Percentiles rank a stretch among this genome's conserved stretches.
Evolutionary conservation across 1,139 yeast genomes (phyloP).

Genomic region (Lodderomyces parapsilosis): DNA sequence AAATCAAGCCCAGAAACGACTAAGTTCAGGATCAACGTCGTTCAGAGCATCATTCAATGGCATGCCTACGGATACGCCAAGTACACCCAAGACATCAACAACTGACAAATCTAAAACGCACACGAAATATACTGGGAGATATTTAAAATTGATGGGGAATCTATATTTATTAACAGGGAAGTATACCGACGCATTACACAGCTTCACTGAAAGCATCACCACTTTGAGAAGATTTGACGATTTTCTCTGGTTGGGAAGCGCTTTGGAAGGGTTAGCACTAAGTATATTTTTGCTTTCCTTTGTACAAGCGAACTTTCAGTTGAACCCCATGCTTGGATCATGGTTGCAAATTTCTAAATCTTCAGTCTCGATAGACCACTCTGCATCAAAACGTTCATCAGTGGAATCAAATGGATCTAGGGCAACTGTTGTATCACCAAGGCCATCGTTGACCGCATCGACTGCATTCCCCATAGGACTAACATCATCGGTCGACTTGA

Average conservation of each 20-base stretch:
- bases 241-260: conserved; percentile 82
- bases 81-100: conserved; percentile 5
- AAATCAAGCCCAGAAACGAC: conserved; percentile 48
- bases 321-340: conserved; percentile 30
- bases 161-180: conserved; percentile 80
- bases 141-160: conserved; percentile 71
- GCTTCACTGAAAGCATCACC: conserved; percentile 69
- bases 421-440: conserved; percentile 25
- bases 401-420: conserved; percentile 16
- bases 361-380: conserved; percentile 15
- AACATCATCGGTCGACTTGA: conserved; percentile 22
- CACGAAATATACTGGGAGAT: conserved; percentile 59
- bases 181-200: conserved; percentile 63
- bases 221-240: conserved; percentile 66
- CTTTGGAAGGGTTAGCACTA: conserved; percentile 77
- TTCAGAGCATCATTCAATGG: conserved; percentile 32
- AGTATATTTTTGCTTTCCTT: conserved; percentile 61
- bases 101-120: conserved; percentile 26
- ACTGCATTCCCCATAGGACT: conserved; percentile 12
- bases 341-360: conserved; percentile 22
- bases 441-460: conserved; percentile 29
- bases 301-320: conserved; percentile 56
- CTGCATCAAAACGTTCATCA: conserved; percentile 19
- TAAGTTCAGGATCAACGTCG: conserved; percentile 40
- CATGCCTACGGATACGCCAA: conserved; percentile 9